Percentiles rank a stretch among this genome's conserved stretches.
phyloP scores from a whole-genome alignment of 441 rosid genomes.

The Gossypium schwendimanii region DNA sequence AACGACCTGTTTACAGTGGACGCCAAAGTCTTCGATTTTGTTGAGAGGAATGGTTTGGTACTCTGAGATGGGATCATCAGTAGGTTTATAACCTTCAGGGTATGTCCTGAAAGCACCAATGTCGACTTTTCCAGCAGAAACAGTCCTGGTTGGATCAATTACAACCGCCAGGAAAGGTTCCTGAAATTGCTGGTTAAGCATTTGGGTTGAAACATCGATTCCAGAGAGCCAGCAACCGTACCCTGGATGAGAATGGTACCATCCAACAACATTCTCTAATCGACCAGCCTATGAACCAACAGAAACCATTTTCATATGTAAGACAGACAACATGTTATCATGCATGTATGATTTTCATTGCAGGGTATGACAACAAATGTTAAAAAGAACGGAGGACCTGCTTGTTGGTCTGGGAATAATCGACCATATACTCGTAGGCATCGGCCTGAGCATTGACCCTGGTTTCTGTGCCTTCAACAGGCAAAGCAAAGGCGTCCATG shows the following conservation, averaged over 20 bases:
- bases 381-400: conserved; percentile 37
- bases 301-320: background rate
- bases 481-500: conserved; percentile 99
- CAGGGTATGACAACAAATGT: too few species aligned
- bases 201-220: conserved; percentile 93
- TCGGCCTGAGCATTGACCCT: conserved; percentile 98
- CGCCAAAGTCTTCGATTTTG: conserved; percentile 94
- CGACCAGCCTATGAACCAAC: conserved; percentile 65
- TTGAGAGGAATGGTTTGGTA: conserved; percentile 92
- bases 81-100: conserved; percentile 88
- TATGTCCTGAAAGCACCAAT: conserved; percentile 97
- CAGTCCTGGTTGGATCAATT: conserved; percentile 95
- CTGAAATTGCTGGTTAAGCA: conserved; percentile 90
- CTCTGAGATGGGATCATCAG: conserved; percentile 86
- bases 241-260: conserved; percentile 99
- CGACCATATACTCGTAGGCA: conserved; percentile 98
- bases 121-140: conserved; percentile 95
- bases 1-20: conserved; percentile 98
- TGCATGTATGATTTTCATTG: too few species aligned
- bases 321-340: too few species aligned
- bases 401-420: conserved; percentile 84
- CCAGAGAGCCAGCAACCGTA: conserved; percentile 99
- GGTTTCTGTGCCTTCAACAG: conserved; percentile 96
- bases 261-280: conserved; percentile 91
- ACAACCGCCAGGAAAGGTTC: conserved; percentile 97